Evolutionary conservation across 441 rosid species (phyloP).

Genomic region (Pelargonium cotyledonis): DNA sequence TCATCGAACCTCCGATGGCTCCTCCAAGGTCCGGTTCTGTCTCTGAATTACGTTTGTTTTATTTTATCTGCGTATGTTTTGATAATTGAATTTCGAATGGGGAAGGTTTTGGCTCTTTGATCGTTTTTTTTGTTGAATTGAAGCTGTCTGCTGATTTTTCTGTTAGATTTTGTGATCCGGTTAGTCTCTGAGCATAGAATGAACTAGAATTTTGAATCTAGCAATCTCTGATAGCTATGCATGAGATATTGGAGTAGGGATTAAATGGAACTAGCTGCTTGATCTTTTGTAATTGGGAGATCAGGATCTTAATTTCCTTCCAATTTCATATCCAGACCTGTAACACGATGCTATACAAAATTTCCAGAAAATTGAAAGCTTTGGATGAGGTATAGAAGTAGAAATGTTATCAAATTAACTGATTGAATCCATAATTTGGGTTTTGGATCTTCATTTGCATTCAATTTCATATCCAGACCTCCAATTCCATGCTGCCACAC

Average conservation of each 20-base stretch:
- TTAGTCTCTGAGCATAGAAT: neutral
- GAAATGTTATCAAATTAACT: too few species aligned
- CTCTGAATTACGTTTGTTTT: neutral
- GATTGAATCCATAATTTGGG: too few species aligned
- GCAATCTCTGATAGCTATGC: neutral
- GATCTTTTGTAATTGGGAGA: too few species aligned
- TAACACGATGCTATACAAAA: too few species aligned
- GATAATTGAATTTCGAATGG: neutral
- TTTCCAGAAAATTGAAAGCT: too few species aligned
- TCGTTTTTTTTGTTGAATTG: neutral
- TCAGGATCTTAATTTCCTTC: too few species aligned
- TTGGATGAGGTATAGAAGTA: too few species aligned
- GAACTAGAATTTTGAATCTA: neutral
- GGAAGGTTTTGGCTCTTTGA: neutral
- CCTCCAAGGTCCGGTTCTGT: conserved; percentile 30
- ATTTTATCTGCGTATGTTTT: neutral
- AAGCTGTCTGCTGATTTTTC: neutral
- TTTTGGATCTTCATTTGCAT: too few species aligned
- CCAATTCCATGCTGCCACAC: too few species aligned
- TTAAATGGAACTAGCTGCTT: neutral
- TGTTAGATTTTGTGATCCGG: neutral
- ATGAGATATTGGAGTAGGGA: neutral
- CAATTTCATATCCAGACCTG: too few species aligned
- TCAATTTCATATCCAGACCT: too few species aligned
- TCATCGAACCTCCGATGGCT: conserved; percentile 28